Base-by-base conservation (phyloP, 768 basidiomycete species). In the Tulasnella sp. region DNA sequence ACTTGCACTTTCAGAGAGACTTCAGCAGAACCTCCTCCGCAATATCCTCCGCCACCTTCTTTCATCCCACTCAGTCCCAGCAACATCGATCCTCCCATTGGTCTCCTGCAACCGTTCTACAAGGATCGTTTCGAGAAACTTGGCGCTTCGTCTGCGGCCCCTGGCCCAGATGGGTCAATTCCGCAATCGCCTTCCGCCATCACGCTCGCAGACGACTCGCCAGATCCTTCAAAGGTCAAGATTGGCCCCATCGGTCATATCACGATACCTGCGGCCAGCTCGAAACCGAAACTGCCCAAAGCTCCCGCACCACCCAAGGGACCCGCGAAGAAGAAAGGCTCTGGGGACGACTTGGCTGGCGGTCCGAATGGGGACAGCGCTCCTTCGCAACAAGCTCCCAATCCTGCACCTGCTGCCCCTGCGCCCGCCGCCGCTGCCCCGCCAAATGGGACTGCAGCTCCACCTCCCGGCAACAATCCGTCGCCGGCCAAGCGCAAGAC, bases 11-110 rank as follows among this genome's bases (percentile, higher is more conserved):
- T 72, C 67, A 31, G 52, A 70, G 75, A 31, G 72, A 17, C 36
- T 54, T 42, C 37, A 36, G 49, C 67, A 38, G 91, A 93, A 81
- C 92, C 92, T 0, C 92, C 92, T 0, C 89, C 89, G 2, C 93
- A 91, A 6, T 97, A 91, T 82, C 93, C 94, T 0, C 93, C 91
- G 0, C 96, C 96, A 0, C 91, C 92, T 0, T 86, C 91, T 0
- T 93, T 96, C 80, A 82, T 94, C 3, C 90, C 89, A 1, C 86
- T 99, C 80, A 89, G 87, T 0, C 85, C 88, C 9, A 84, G 84
- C 74, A 89, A 88, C 75, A 85, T 91, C 80, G 91, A 91, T 42
- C 84, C 89, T 34, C 95, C 97, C 80, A 94, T 97, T 79, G 95
- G 94, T 11, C 83, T 99, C 49, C 89, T 99, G 79, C 91, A 88